Conservation (phyloP, 306 rosid species). For the Rosa multiflora region DNA sequence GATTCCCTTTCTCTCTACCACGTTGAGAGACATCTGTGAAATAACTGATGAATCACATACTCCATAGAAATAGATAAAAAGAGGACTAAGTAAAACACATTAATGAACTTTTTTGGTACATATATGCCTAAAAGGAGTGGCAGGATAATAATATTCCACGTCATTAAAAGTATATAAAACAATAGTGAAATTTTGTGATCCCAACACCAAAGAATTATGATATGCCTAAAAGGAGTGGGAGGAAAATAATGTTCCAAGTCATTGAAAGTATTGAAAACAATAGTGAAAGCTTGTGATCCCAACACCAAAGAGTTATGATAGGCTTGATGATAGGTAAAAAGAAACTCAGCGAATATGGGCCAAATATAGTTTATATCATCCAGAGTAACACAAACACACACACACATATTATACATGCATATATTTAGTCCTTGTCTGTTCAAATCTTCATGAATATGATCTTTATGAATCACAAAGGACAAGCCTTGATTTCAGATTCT, state of each 20-base stretch:
- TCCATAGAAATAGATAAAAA: slow-evolving; percentile 21
- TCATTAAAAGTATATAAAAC: background rate
- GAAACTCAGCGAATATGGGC: background rate
- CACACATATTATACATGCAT: background rate
- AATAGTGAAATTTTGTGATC: background rate
- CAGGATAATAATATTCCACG: background rate
- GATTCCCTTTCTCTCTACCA: slow-evolving; percentile 85
- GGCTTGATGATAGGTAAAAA: background rate
- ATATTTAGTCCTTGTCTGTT: background rate
- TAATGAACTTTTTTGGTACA: background rate
- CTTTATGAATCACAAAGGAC: background rate
- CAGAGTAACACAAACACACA: background rate
- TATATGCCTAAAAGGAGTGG: background rate
- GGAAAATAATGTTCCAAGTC: background rate
- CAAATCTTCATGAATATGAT: background rate
- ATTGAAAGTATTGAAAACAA: background rate
- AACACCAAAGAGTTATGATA: background rate
- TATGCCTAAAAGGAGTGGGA: background rate
- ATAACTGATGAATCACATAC: slow-evolving; percentile 29
- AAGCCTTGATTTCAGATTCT: background rate
- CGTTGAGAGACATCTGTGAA: slow-evolving; percentile 91
- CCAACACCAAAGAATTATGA: background rate
- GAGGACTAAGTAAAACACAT: slow-evolving; percentile 2
- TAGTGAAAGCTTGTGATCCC: background rate
- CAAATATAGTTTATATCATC: background rate